Conservation (phyloP, 2,329 filamentous ascomycete species). For the Aspergillus tubingensis region DNA sequence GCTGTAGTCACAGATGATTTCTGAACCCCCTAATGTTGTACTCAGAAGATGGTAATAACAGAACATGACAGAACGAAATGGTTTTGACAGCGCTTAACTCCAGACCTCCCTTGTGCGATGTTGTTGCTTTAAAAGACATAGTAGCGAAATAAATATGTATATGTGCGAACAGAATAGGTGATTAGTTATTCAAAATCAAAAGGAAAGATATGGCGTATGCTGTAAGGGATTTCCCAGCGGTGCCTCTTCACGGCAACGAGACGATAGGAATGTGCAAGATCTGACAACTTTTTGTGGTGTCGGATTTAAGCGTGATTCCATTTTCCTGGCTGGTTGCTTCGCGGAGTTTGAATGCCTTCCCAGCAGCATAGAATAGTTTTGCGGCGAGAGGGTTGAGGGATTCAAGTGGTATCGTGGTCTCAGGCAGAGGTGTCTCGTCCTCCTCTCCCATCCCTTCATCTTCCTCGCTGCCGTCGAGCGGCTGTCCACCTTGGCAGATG, state of each 20-base stretch:
- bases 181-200: neutral
- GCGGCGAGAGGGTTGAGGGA: constrained; percentile 14
- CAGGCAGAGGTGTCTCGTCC: constrained; percentile 2
- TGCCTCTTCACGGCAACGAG: neutral
- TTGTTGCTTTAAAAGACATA: constrained; percentile 2
- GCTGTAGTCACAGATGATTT: neutral
- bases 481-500: constrained; percentile 20
- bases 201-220: neutral
- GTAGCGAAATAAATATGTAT: constrained; percentile 3
- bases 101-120: constrained; percentile 2
- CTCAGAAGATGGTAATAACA: neutral
- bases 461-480: constrained; percentile 13
- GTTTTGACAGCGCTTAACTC: constrained; percentile 9
- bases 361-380: constrained; percentile 15
- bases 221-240: neutral
- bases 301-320: neutral
- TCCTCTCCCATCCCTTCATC: constrained; percentile 11
- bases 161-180: constrained; percentile 6
- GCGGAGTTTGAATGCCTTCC: constrained; percentile 15
- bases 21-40: neutral
- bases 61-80: neutral
- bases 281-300: neutral
- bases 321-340: constrained; percentile 9
- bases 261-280: constrained; percentile 8
- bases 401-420: constrained; percentile 6